A percentile compares a stretch with the other conserved stretches of the same genome.
Evolutionary conservation across 2,329 filamentous ascomycete genomes (phyloP).

Genomic region (Aureobasidium subglaciale): DNA sequence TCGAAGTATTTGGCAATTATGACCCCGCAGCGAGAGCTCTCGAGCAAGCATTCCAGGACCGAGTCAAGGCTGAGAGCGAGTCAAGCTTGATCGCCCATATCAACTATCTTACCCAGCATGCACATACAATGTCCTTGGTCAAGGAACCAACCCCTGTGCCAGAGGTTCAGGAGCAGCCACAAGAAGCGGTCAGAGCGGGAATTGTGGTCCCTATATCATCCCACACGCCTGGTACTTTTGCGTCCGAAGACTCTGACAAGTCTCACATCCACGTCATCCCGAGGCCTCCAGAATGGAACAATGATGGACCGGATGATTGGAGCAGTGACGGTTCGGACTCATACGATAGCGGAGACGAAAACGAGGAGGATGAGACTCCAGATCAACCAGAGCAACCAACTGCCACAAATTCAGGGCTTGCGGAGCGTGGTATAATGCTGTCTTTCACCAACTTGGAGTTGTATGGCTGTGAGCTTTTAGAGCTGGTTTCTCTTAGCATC

Average conservation of each 20-base stretch:
- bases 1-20: conserved; percentile 59
- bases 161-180: background rate
- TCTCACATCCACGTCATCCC: conserved; percentile 66
- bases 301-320: conserved; percentile 20
- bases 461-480: conserved; percentile 67
- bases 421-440: conserved; percentile 66
- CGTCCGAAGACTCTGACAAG: conserved; percentile 36
- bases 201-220: background rate
- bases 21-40: conserved; percentile 54
- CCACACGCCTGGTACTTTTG: conserved; percentile 1
- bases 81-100: conserved; percentile 65
- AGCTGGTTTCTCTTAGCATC: conserved; percentile 59
- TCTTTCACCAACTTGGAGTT: conserved; percentile 73
- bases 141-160: background rate
- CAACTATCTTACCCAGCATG: conserved; percentile 66
- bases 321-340: conserved; percentile 36
- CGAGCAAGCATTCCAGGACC: conserved; percentile 58
- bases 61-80: conserved; percentile 49
- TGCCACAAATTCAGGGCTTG: conserved; percentile 32
- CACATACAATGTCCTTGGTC: conserved; percentile 55
- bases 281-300: conserved; percentile 68
- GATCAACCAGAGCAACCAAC: conserved; percentile 28
- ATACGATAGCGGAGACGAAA: conserved; percentile 45
- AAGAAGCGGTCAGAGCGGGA: background rate
- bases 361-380: conserved; percentile 35